A percentile compares a stretch with the other conserved stretches of the same genome.
Evolutionary conservation across 345 rosid species (phyloP).

Genomic region (Eucalyptus guilfoylei): DNA sequence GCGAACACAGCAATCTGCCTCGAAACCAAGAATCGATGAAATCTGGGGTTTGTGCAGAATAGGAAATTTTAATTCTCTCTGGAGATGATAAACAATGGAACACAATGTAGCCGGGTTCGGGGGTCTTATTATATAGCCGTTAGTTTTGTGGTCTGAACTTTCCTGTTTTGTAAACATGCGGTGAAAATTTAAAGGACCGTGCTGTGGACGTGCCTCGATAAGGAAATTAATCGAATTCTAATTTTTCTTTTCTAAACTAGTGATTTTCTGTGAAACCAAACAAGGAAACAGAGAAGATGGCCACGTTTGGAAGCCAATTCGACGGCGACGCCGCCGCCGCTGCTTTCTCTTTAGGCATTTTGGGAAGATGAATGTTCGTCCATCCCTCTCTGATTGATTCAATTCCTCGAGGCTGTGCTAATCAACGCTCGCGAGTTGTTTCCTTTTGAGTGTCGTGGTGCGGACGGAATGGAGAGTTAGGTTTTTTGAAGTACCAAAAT

Average conservation of each 20-base stretch:
- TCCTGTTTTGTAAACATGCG: not conserved
- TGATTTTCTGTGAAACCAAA: not conserved
- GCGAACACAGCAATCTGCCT: too few relatives aligned
- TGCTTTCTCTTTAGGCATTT: slow-evolving; percentile 6
- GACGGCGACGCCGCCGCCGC: slow-evolving; percentile 41
- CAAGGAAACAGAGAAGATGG: not conserved
- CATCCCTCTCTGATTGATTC: not conserved
- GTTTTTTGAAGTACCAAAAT: not conserved
- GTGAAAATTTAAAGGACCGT: not conserved
- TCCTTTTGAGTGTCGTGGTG: not conserved
- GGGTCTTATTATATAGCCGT: not conserved
- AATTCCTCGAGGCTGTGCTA: not conserved
- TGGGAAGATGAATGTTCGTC: not conserved
- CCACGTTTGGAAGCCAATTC: slow-evolving; percentile 18
- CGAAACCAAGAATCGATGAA: not conserved
- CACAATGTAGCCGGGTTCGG: not conserved
- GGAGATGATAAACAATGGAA: not conserved
- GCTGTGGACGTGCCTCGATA: not conserved
- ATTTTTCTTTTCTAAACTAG: not conserved
- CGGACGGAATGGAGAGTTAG: not conserved
- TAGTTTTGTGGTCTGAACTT: not conserved
- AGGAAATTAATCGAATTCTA: not conserved
- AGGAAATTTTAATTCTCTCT: not conserved
- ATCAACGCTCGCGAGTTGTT: not conserved
- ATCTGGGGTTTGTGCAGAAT: not conserved